phyloP scores from a whole-genome alignment of 768 basidiomycete genomes.

The Pleurotus eryngii region DNA sequence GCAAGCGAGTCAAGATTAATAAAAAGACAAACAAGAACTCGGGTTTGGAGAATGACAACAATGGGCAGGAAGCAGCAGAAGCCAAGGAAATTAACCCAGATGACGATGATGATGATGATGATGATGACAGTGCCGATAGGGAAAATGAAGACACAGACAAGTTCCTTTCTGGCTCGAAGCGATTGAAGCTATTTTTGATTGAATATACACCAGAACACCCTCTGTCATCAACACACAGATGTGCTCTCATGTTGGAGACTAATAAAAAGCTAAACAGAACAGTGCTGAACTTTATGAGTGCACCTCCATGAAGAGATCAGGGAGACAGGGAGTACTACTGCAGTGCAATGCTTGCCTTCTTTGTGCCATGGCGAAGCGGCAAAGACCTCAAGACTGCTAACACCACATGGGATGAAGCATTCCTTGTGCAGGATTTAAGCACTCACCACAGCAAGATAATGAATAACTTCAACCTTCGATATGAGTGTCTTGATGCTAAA shows the following conservation, averaged over 20 bases:
- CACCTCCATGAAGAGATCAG: slow-evolving; percentile 25
- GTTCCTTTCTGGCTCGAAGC: not conserved
- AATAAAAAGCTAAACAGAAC: not conserved
- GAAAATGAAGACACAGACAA: not conserved
- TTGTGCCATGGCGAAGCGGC: slow-evolving; percentile 27
- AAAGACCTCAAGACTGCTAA: slow-evolving; percentile 16
- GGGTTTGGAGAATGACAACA: not conserved
- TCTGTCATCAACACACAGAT: slow-evolving; percentile 1
- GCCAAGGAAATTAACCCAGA: slow-evolving; percentile 3
- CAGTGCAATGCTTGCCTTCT: slow-evolving; percentile 25
- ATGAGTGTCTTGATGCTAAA: slow-evolving; percentile 33
- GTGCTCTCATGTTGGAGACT: not conserved
- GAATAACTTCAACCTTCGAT: slow-evolving; percentile 27
- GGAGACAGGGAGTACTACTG: slow-evolving; percentile 29
- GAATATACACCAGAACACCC: not conserved
- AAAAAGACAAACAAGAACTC: not conserved
- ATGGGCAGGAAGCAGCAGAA: too few species aligned
- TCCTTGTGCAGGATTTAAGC: slow-evolving; percentile 14
- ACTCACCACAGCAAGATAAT: slow-evolving; percentile 15
- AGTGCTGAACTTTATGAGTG: slow-evolving; percentile 27
- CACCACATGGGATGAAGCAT: slow-evolving; percentile 24
- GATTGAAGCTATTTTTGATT: not conserved
- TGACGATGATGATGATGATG: not conserved
- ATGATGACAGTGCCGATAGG: not conserved
- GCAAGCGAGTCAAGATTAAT: slow-evolving; percentile 10